phyloP scores from a whole-genome alignment of 2,329 filamentous ascomycete genomes.

The Dactylellina sp. region DNA sequence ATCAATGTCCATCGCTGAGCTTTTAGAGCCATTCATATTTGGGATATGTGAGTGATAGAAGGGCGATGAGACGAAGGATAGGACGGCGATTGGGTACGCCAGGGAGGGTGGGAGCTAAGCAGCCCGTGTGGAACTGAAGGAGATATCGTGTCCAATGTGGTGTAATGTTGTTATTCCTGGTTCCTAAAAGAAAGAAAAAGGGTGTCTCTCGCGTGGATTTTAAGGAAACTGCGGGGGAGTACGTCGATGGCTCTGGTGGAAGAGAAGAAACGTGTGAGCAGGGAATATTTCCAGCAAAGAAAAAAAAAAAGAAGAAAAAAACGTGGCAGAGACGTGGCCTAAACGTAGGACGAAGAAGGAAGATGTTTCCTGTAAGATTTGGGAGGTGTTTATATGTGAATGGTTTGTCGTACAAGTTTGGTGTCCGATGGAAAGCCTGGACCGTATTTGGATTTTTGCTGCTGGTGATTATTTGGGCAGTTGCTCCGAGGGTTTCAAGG shows the following conservation, averaged over 20 bases:
- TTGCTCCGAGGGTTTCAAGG: conserved; percentile 49
- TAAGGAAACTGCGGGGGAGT: conserved; percentile 21
- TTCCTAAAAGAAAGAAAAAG: not conserved
- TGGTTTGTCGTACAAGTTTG: conserved; percentile 45
- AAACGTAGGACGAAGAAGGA: conserved; percentile 39
- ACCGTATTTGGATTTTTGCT: conserved; percentile 15
- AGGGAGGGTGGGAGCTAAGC: conserved; percentile 26
- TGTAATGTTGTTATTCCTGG: conserved; percentile 30
- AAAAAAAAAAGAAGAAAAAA: conserved; percentile 38
- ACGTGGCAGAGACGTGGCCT: conserved; percentile 57
- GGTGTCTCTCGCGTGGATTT: conserved; percentile 43
- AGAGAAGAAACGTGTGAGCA: conserved; percentile 49
- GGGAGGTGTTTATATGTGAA: conserved; percentile 14
- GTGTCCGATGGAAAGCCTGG: conserved; percentile 22
- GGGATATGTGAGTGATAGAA: conserved; percentile 12
- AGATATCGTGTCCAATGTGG: conserved; percentile 9
- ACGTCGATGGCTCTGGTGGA: conserved; percentile 24
- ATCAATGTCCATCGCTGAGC: conserved; percentile 53
- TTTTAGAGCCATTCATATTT: conserved; percentile 45
- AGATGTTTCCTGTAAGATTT: conserved; percentile 27
- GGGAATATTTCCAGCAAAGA: conserved; percentile 53
- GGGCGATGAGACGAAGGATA: conserved; percentile 31
- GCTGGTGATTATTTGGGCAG: conserved; percentile 55
- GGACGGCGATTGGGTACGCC: conserved; percentile 36
- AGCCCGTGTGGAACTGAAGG: conserved; percentile 23